Base-by-base conservation (phyloP, 345 rosid genomes). In the Brassica incana region DNA sequence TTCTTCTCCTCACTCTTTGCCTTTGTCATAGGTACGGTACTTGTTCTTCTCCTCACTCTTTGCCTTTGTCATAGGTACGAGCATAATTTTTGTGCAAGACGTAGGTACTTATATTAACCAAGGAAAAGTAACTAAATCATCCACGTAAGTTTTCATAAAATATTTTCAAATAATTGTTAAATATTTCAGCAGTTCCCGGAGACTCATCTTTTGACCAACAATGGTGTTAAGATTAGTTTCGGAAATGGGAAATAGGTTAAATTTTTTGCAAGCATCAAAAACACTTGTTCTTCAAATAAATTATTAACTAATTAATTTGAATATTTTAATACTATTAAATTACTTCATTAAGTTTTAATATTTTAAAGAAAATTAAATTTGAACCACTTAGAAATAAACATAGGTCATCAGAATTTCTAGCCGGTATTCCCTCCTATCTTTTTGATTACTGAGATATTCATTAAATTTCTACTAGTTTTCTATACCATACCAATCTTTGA, bases 1-100 rank as follows among this genome's bases (percentile, higher is more conserved):
- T 92, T 80, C 96, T 94, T 77, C 85, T 94, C 78, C 93, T 94
- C 84, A 90, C 97, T 66, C 83, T 92, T 76, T 92, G 91, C 71
- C 88, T 92, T 63, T 92, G 97, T 84, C 89, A 88, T 63, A 92
- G 97, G 97, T 94, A 27, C 35, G 5, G 95, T 87, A 56, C 87
- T 94, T 75, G 75, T 92, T 80, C 96, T 94, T 77, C 85, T 94
- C 78, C 93, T 94, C 84, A 90, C 97, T 66, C 83, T 92, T 76
- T 92, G 91, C 71, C 88, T 92, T 63, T 92, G 97, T 84, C 89
- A 88, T 63, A 92, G 97, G 97, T 94, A 29, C 35, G 5, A 23
- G 1, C 4, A 23, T 59, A 7, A 8, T 59, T 5, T 60, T 23
- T 61, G 7, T 61, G 35, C 29, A 20, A 58, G 29, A 20, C 29